Evolutionary conservation across 768 basidiomycete genomes (phyloP).

Genomic region (Crepidotus variabilis): DNA sequence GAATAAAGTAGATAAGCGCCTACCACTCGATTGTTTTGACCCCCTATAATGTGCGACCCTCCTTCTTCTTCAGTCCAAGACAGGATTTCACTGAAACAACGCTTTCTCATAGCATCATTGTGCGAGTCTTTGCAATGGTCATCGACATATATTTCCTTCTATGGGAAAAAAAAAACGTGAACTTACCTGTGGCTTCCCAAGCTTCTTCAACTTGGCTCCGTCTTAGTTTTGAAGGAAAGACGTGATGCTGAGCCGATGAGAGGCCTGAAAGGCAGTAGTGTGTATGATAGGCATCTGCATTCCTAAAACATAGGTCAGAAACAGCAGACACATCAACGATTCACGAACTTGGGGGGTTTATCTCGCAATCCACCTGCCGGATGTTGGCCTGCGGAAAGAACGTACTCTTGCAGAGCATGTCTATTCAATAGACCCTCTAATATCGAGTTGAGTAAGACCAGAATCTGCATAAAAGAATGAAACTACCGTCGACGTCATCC

Average conservation of each 20-base stretch:
- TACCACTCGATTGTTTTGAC: slow-evolving; percentile 24
- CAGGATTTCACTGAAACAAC: slow-evolving; percentile 17
- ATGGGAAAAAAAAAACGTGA: neutral
- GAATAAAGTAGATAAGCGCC: slow-evolving; percentile 1
- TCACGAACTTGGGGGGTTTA: slow-evolving; percentile 86
- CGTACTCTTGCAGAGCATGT: slow-evolving; percentile 79
- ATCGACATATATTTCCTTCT: neutral
- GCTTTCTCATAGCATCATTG: slow-evolving; percentile 18
- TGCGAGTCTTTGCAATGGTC: slow-evolving; percentile 9
- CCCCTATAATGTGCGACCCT: slow-evolving; percentile 23
- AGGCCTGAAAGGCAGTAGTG: slow-evolving; percentile 90
- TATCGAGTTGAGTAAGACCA: slow-evolving; percentile 1
- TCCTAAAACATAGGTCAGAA: slow-evolving; percentile 33
- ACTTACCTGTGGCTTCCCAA: slow-evolving; percentile 17
- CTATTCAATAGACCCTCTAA: slow-evolving; percentile 53
- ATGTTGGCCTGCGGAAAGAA: slow-evolving; percentile 83
- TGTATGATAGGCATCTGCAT: slow-evolving; percentile 95
- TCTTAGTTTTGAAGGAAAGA: slow-evolving; percentile 40
- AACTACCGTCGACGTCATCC: slow-evolving; percentile 65
- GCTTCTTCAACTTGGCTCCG: slow-evolving; percentile 14
- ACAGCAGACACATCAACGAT: neutral
- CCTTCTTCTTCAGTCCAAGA: slow-evolving; percentile 32
- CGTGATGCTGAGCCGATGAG: slow-evolving; percentile 81
- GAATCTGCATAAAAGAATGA: neutral
- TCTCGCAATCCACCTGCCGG: slow-evolving; percentile 86